Percentiles rank a stretch among this genome's conserved stretches.
These are phyloP conservation scores for Phytophthora hybrid DNA, from an alignment of 352 stramenopile species.

Conservation along the genomic window DNA sequence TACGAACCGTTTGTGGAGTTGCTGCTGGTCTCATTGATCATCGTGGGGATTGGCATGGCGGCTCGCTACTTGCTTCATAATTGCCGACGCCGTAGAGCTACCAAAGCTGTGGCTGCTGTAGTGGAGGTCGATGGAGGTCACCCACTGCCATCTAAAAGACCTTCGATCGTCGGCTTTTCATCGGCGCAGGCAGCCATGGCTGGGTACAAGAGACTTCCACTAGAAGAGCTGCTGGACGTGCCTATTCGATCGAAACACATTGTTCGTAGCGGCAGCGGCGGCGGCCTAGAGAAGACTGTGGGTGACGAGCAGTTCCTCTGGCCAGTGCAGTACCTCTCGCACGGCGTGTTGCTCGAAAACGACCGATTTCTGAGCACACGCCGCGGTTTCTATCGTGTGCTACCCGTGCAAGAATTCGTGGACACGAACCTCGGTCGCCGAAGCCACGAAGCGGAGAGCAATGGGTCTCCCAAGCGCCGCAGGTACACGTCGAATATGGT, in stretches of 20 bases:
- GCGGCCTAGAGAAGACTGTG: constrained; percentile 28
- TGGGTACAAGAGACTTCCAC: constrained; percentile 51
- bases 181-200: constrained; percentile 23
- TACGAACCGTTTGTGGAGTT: constrained; percentile 42
- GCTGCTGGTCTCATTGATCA: constrained; percentile 32
- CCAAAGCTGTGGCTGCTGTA: constrained; percentile 2
- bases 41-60: constrained; percentile 19
- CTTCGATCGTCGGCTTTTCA: constrained; percentile 25
- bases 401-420: constrained; percentile 46
- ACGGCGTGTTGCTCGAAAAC: constrained; percentile 60
- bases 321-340: constrained; percentile 47
- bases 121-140: constrained; percentile 1
- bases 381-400: constrained; percentile 49
- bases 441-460: constrained; percentile 21
- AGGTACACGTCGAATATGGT: constrained; percentile 31
- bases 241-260: constrained; percentile 56
- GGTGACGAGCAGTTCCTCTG: constrained; percentile 46
- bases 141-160: background rate
- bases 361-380: constrained; percentile 49
- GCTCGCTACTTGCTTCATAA: constrained; percentile 30
- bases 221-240: constrained; percentile 59
- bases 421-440: constrained; percentile 14
- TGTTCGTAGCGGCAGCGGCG: constrained; percentile 34
- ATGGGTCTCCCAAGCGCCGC: constrained; percentile 44
- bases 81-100: constrained; percentile 7